These are phyloP conservation scores for Grigorovia jiainica DNA, from an alignment of 805 yeast species.

Conservation along the genomic window DNA sequence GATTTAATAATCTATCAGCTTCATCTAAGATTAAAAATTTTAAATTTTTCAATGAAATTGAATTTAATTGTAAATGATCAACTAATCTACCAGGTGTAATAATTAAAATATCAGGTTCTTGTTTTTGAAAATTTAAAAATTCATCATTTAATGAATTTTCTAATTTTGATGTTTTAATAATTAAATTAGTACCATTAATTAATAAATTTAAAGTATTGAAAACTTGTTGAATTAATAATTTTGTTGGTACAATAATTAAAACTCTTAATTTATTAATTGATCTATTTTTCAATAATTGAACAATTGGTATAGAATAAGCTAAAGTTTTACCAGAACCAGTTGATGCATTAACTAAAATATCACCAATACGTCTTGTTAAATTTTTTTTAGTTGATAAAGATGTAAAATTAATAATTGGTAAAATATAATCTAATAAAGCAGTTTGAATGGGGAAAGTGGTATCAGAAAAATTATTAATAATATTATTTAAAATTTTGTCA, in stretches of 20 bases:
- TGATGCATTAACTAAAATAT: conserved; percentile 80
- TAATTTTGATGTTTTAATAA: conserved; percentile 45
- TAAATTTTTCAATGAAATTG: conserved; percentile 42
- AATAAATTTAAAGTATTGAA: conserved; percentile 50
- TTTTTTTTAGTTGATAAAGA: conserved; percentile 23
- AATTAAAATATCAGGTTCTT: conserved; percentile 57
- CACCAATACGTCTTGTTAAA: conserved; percentile 54
- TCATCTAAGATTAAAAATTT: conserved; percentile 67
- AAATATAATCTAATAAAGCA: conserved; percentile 17
- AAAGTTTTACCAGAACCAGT: conserved; percentile 96
- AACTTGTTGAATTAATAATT: conserved; percentile 79
- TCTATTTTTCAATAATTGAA: conserved; percentile 55
- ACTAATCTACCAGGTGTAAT: conserved; percentile 76
- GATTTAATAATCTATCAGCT: conserved; percentile 75
- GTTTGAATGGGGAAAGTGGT: conserved; percentile 29
- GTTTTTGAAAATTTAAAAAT: conserved; percentile 35
- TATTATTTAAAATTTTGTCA: conserved; percentile 28
- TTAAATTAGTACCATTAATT: conserved; percentile 55
- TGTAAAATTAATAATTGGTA: conserved; percentile 21
- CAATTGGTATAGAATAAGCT: conserved; percentile 76
- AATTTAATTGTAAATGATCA: conserved; percentile 46
- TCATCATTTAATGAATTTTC: conserved; percentile 57
- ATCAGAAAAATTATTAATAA: conserved; percentile 16
- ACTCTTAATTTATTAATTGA: conserved; percentile 68
- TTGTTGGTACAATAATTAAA: conserved; percentile 79